These are phyloP conservation scores for Sporothrix mexicana DNA, from an alignment of 2,329 filamentous ascomycete genomes.

Conservation along the genomic window DNA sequence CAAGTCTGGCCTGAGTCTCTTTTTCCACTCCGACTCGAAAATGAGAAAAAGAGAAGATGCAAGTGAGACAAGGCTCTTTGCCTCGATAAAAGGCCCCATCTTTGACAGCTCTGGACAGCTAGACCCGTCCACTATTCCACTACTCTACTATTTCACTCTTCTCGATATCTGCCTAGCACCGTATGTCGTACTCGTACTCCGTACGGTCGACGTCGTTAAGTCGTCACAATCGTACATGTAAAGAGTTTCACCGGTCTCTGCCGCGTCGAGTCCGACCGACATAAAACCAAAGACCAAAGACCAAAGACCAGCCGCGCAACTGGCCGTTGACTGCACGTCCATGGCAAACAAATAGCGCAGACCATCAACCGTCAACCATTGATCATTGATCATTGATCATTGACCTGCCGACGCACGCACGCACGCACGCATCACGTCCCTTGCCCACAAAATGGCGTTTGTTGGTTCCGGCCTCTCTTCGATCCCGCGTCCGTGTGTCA, in stretches of 20 bases:
- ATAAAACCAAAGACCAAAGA: background rate
- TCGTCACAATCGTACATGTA: too few species aligned
- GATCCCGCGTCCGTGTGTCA: conserved; percentile 22
- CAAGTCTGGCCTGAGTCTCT: too few species aligned
- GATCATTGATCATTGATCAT: too few species aligned
- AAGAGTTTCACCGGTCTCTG: conserved; percentile 23
- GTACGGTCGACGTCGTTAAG: background rate
- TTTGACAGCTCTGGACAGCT: background rate
- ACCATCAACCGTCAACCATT: background rate
- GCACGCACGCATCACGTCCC: background rate
- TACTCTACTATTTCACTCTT: too few species aligned
- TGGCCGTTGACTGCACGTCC: background rate
- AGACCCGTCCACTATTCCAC: background rate
- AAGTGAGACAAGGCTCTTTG: background rate
- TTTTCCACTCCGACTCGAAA: background rate
- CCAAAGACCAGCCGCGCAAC: background rate
- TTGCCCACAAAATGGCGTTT: background rate
- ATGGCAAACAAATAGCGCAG: background rate
- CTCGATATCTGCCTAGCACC: background rate
- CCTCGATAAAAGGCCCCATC: background rate
- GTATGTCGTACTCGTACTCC: background rate
- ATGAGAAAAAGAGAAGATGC: background rate
- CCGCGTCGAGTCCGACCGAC: background rate
- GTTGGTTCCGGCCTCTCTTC: background rate
- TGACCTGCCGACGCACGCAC: background rate